Evolutionary conservation across 805 yeast species (phyloP).

Genomic region (Candida andamanensis): DNA sequence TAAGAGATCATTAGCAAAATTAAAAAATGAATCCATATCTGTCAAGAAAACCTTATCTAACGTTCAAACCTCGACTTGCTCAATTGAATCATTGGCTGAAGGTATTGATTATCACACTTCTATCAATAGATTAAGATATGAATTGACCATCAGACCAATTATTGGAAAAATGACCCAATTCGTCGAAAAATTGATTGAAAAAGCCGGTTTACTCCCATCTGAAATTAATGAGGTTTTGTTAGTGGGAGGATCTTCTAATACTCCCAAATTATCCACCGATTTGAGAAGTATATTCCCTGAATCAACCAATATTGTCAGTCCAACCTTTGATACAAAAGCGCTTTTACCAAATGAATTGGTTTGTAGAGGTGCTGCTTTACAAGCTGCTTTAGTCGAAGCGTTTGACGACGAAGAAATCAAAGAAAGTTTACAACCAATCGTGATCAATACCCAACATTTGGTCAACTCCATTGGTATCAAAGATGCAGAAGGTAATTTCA

Average conservation of each 20-base stretch:
- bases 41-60: slow-evolving; percentile 91
- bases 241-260: slow-evolving; percentile 89
- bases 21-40: slow-evolving; percentile 72
- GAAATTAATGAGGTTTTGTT: slow-evolving; percentile 89
- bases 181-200: slow-evolving; percentile 65
- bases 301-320: slow-evolving; percentile 67
- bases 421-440: slow-evolving; percentile 78
- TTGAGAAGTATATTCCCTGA: slow-evolving; percentile 77
- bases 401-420: slow-evolving; percentile 79
- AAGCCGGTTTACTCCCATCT: slow-evolving; percentile 79
- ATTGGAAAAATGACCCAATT: slow-evolving; percentile 72
- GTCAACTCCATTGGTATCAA: slow-evolving; percentile 80
- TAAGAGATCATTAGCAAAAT: slow-evolving; percentile 83
- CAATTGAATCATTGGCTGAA: slow-evolving; percentile 90
- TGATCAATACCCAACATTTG: slow-evolving; percentile 84
- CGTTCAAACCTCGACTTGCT: slow-evolving; percentile 81
- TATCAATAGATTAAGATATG: slow-evolving; percentile 91
- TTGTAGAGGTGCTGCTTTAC: slow-evolving; percentile 94
- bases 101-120: slow-evolving; percentile 92
- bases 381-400: slow-evolving; percentile 79
- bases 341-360: slow-evolving; percentile 83
- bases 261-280: slow-evolving; percentile 83
- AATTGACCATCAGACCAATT: slow-evolving; percentile 76
- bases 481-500: slow-evolving; percentile 65
- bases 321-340: slow-evolving; percentile 72